Percentiles rank a stretch among this genome's conserved stretches.
These are phyloP conservation scores for Rubus idaeus DNA, from an alignment of 306 rosid species.

Conservation along the genomic window DNA sequence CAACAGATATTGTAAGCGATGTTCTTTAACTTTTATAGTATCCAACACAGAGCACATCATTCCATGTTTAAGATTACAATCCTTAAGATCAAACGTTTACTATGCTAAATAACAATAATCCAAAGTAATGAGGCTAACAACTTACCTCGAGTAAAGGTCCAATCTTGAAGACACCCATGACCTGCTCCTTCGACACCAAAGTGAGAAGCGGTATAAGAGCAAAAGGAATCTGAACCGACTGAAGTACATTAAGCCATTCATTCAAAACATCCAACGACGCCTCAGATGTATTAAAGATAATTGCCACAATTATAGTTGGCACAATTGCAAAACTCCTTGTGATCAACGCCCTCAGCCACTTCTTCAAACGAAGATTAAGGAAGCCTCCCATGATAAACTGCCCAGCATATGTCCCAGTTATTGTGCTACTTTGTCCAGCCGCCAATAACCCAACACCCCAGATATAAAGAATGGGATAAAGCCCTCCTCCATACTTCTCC, in stretches of 20 bases:
- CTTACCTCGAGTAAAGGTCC: slow-evolving; percentile 75
- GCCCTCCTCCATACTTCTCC: slow-evolving; percentile 79
- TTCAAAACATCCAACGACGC: slow-evolving; percentile 71
- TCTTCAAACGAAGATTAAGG: slow-evolving; percentile 82
- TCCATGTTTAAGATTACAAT: background rate
- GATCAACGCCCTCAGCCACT: slow-evolving; percentile 87
- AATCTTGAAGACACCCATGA: slow-evolving; percentile 82
- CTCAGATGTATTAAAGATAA: slow-evolving; percentile 69
- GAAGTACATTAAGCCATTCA: slow-evolving; percentile 94
- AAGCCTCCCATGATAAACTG: slow-evolving; percentile 97
- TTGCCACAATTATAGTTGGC: slow-evolving; percentile 78
- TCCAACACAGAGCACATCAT: background rate
- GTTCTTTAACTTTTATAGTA: background rate
- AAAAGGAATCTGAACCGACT: slow-evolving; percentile 89
- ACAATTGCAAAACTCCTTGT: slow-evolving; percentile 84
- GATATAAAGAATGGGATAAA: slow-evolving; percentile 79
- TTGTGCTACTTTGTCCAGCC: slow-evolving; percentile 91
- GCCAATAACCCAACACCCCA: slow-evolving; percentile 93
- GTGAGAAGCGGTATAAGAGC: slow-evolving; percentile 89
- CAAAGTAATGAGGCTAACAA: slow-evolving; percentile 17
- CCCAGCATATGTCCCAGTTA: slow-evolving; percentile 90
- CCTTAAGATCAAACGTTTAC: background rate
- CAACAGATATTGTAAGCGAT: background rate
- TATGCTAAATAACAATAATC: background rate
- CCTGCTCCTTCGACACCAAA: slow-evolving; percentile 71